Base-by-base conservation (phyloP, 495 filamentous ascomycete genomes). In the Hypoxylon crocopeplum region DNA sequence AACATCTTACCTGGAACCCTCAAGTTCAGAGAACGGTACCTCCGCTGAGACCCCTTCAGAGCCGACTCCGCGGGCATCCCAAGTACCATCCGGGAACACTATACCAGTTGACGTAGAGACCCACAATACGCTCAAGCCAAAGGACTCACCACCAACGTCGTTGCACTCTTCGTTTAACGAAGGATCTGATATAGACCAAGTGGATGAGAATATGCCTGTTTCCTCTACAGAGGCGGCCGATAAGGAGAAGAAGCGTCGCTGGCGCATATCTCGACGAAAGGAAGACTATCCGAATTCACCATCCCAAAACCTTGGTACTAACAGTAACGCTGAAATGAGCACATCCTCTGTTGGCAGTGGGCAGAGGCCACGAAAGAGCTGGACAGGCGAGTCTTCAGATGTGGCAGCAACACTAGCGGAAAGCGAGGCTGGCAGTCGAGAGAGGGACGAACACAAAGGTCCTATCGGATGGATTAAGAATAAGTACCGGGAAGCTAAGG, bases 391-490 rank as follows among this genome's bases (percentile, higher is more conserved):
- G n/a, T 74, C 64, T 17, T 77, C 79, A 2, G 78, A 83, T 49
- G 69, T 73, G 30, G 61, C 67, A 27, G 60, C 62, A 44, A 61
- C 74, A n/a, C 74, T 75, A 8, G 67, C 67, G 2, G 63, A 75
- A 69, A 69, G 72, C 37, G 73, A 69, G 46, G 62, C 70, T 19
- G 72, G 77, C 54, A 56, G 62, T 45, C 52, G 76, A 67, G 65
- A 76, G 74, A 66, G 81, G 77, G 71, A 82, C 70, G 77, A 80
- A 27, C 79, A 80, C 57, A 89, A 85, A 57, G 88, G 89, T n/a
- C 80, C 91, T 4, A 80, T 95, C 41, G 86, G 85, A 12, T 96
- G 93, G 83, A 83, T 97, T 60, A 90, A 90, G 67, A 87, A 85
- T 58, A 96, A 94, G 73, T 85, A 94, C 33, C 82, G 87, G 13